Evolutionary conservation across 371 early-diverging fungal species (phyloP).

Genomic region (Choanephora cucurbitarum): DNA sequence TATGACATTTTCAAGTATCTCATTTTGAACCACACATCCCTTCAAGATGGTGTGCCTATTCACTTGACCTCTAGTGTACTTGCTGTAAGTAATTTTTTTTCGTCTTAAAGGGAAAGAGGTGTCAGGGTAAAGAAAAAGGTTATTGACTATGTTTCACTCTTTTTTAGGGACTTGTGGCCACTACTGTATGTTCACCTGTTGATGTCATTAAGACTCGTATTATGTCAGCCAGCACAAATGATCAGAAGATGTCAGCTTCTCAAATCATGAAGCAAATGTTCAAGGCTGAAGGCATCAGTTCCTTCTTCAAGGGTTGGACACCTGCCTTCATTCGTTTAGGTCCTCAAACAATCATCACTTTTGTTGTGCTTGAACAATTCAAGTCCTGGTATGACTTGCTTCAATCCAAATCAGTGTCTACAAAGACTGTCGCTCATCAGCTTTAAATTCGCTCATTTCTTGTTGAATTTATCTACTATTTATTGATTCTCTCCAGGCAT

Average conservation of each 20-base stretch:
- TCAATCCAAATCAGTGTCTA: slow-evolving; percentile 1
- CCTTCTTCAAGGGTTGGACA: slow-evolving; percentile 89
- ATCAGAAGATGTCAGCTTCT: slow-evolving; percentile 34
- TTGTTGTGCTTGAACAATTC: slow-evolving; percentile 81
- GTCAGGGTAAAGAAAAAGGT: background rate
- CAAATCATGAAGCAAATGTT: slow-evolving; percentile 63
- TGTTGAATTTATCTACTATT: background rate
- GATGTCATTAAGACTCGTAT: slow-evolving; percentile 92
- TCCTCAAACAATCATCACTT: slow-evolving; percentile 88
- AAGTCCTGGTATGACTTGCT: slow-evolving; percentile 35
- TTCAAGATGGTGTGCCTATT: slow-evolving; percentile 64
- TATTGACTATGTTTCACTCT: background rate
- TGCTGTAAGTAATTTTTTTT: slow-evolving; percentile 56
- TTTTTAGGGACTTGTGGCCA: slow-evolving; percentile 80
- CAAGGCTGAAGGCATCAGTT: slow-evolving; percentile 71
- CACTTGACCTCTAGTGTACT: slow-evolving; percentile 79
- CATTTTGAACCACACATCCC: slow-evolving; percentile 57
- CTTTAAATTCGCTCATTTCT: background rate
- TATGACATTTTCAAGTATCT: slow-evolving; percentile 75
- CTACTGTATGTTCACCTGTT: slow-evolving; percentile 83
- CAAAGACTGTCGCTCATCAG: background rate
- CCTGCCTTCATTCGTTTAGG: slow-evolving; percentile 81
- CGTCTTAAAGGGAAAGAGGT: background rate
- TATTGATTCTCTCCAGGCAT: background rate
- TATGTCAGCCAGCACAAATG: slow-evolving; percentile 66